Evolutionary conservation across 2,329 filamentous ascomycete genomes (phyloP), one percentile per base, ranked within the genome.

Genomic region (Penicillium janthinellum): DNA sequence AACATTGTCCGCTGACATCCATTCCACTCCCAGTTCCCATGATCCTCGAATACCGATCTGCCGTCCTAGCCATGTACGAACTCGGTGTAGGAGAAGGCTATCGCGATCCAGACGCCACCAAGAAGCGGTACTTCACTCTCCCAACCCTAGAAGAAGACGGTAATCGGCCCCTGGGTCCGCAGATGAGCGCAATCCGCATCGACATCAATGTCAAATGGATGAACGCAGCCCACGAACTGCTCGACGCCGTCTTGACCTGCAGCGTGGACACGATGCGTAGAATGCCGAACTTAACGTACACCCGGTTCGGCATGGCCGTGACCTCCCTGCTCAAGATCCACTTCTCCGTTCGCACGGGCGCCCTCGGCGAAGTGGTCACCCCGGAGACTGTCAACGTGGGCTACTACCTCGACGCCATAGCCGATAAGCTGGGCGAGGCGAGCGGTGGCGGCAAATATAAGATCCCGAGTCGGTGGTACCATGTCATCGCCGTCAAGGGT

Each of bases 161-260:
- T 11, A 54, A 56, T n/a, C 42, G 62, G 25, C 53, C 57, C 3
- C 35, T 61, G 0, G 55, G 60, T 3, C 47, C 58, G 6, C 66
- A 66, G 5, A 61, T 75, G 22, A 75, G 73, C 50, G 72, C 71
- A 2, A 67, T 73, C 53, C 73, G 73, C 20, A 67, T 76, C 52
- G 73, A 76, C 49, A 67, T 76, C 60, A 75, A 67, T 3, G 66
- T 76, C 44, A 76, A 75, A 65, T 76, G 73, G 73, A 69, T 76
- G 72, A 70, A 73, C 45, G 70, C 73, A 20, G 70, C 73, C 11
- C 74, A 75, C 7, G 68, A 72, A 52, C 54, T 75, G 54, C 67
- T 76, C 15, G 68, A 76, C 52, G 66, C 69, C 2, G 68, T 74
- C 22, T 60, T 75, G 37, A 64, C 59, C 38, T 76, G 73, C 57